Base-by-base conservation (phyloP, 345 rosid species). In the Isatis tinctoria region DNA sequence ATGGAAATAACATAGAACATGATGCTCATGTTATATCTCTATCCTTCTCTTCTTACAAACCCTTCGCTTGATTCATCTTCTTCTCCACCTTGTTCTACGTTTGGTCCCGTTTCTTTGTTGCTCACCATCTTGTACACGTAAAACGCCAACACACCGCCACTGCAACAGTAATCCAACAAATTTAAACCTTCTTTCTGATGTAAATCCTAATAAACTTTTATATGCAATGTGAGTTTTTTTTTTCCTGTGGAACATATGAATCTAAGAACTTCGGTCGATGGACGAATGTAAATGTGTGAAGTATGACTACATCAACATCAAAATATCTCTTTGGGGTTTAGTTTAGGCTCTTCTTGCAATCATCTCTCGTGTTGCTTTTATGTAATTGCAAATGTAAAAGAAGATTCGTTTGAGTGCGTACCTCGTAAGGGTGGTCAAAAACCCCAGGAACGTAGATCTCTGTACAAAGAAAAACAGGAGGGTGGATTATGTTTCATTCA, bases 111-210 rank as follows among this genome's bases (percentile, higher is more conserved):
- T 57, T 67, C 62, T 62, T 40, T 53, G 39, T 83, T 72, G 30
- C 69, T 52, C 16, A 49, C 69, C 41, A 91, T 77, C 86, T 84
- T 88, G 70, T 87, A 94, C 6, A 83, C 22, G 74, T 87, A 91
- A 78, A 94, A 91, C 73, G 82, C 89, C 26, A 80, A 80, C 80
- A 88, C 79, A 16, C 89, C 86, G n/a, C 92, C 95, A 80, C 98
- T 91, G 82, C 83, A 85, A 30, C 79, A 53, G 58, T 9, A 47
- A 70, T 43, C 41, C 61, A 54, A 53, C 57, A 67, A 39, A 20
- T 12, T 14, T 9, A 51, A 32, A 37, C 56, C n/a, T 59, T 74
- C 33, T 26, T 66, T 47, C 16, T 58, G 1, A 20, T 52, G 17
- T 10, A 3, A 11, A 58, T 58, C 39, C 35, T 37, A 47, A 14